Evolutionary conservation across 2,329 filamentous ascomycete species (phyloP), one percentile per base, ranked within the genome.

Genomic region (Ascomycota sp.): DNA sequence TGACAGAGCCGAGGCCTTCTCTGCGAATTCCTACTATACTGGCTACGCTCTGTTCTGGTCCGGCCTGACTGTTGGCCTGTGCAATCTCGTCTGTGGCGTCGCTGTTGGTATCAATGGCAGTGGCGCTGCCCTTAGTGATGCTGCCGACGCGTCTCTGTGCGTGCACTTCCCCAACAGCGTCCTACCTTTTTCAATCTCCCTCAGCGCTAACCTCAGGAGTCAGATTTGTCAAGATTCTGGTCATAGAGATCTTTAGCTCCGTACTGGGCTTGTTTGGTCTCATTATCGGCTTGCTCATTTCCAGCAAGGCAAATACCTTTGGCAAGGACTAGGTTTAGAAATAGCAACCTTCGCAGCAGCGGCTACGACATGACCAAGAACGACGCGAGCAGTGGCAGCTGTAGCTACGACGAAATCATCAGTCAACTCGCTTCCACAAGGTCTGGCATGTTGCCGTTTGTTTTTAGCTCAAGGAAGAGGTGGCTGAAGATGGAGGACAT

Each of bases 231-330:
- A 94, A 93, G 61, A 93, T 98, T 42, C 73, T 98, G 30, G 86
- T 98, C 42, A 91, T 98, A 46, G 91, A 98, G 57, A 98, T 98
- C 52, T 98, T 98, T 64, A 94, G 85, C 51, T 95, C 86, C 25
- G 86, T 98, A 29, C 66, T 98, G 8, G 89, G 91, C 38, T 71
- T 98, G 4, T 98, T 98, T 47, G 91, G 89, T 34, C 66, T 98
- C 38, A 98, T 98, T 47, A 75, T 98, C 41, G 89, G 91, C 27
- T 67, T 98, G 32, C 64, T 98, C 40, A 68, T 95, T 30, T 80
- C 81, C 34, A 68, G 75, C 50, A 92, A 89, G 56, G 83, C 89
- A 19, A 50, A 60, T 17, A 28, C 32, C 9, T 43, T 43, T 29
- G 41, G 39, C 23, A 35, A 31, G 24, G 35, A 25, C 9, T 24